Percentiles rank a stretch among this genome's conserved stretches.
These are phyloP conservation scores for Wickerhamiella kazuoi DNA, from an alignment of 805 yeast genomes.

Conservation along the genomic window DNA sequence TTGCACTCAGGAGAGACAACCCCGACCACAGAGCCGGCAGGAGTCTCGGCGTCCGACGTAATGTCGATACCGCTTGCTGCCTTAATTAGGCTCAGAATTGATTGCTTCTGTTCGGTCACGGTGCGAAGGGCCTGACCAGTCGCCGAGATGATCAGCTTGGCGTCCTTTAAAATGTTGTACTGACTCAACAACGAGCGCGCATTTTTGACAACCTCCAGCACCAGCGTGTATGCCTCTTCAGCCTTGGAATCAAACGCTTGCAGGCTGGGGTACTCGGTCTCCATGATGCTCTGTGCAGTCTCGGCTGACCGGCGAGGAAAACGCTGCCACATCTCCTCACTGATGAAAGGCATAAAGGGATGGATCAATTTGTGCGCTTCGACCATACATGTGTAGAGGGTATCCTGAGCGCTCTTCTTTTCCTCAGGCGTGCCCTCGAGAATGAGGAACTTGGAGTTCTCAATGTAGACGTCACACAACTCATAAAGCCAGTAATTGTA, in stretches of 20 bases:
- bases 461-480: constrained; percentile 94
- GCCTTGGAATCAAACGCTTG: constrained; percentile 46
- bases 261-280: constrained; percentile 63
- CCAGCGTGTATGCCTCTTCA: constrained; percentile 60
- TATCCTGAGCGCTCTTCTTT: constrained; percentile 79
- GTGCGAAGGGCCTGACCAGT: constrained; percentile 31
- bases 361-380: constrained; percentile 82
- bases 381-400: constrained; percentile 82
- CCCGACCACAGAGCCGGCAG: constrained; percentile 78
- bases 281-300: constrained; percentile 48
- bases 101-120: constrained; percentile 54
- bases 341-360: constrained; percentile 94
- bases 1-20: constrained; percentile 65
- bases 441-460: constrained; percentile 84
- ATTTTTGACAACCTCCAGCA: constrained; percentile 71
- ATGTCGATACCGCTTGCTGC: constrained; percentile 65
- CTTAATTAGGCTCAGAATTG: constrained; percentile 83
- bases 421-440: constrained; percentile 78
- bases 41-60: constrained; percentile 43
- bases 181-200: constrained; percentile 87
- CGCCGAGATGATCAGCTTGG: constrained; percentile 70
- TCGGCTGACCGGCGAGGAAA: constrained; percentile 74
- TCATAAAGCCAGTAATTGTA: constrained; percentile 91
- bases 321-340: constrained; percentile 99
- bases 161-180: constrained; percentile 75